These are phyloP conservation scores for Parsonsia alboflavescens DNA, from an alignment of 257 asterid species.

Conservation along the genomic window DNA sequence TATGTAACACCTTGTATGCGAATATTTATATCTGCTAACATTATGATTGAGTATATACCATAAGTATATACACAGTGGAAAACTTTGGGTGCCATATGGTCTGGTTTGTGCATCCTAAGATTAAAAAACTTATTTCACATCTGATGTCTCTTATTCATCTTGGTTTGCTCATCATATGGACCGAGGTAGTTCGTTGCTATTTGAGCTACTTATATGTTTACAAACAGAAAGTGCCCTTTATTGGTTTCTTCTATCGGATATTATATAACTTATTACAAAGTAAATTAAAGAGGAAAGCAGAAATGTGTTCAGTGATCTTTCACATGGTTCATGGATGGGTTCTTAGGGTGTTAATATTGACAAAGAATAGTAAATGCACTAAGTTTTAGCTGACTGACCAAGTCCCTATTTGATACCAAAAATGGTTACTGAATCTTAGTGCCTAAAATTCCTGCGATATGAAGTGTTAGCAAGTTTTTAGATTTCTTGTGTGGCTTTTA, in stretches of 20 bases:
- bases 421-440: conserved; percentile 9
- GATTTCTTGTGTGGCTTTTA: neutral
- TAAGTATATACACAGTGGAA: neutral
- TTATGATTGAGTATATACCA: neutral
- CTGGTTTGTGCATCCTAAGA: neutral
- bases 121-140: neutral
- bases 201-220: neutral
- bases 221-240: neutral
- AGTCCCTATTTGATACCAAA: conserved; percentile 12
- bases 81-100: neutral
- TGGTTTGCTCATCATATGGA: neutral
- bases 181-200: neutral
- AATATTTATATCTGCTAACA: neutral
- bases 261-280: neutral
- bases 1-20: neutral
- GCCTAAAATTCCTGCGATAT: conserved; percentile 2
- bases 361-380: conserved; percentile 13
- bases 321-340: neutral
- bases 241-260: neutral
- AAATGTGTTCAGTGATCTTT: neutral
- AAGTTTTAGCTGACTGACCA: conserved; percentile 4
- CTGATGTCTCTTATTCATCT: neutral
- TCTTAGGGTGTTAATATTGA: conserved; percentile 10
- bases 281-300: neutral
- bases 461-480: conserved; percentile 12